Percentiles rank a stretch among this genome's conserved stretches.
These are phyloP conservation scores for Erythrophleum ivorense DNA, from an alignment of 331 rosid genomes.

Conservation along the genomic window DNA sequence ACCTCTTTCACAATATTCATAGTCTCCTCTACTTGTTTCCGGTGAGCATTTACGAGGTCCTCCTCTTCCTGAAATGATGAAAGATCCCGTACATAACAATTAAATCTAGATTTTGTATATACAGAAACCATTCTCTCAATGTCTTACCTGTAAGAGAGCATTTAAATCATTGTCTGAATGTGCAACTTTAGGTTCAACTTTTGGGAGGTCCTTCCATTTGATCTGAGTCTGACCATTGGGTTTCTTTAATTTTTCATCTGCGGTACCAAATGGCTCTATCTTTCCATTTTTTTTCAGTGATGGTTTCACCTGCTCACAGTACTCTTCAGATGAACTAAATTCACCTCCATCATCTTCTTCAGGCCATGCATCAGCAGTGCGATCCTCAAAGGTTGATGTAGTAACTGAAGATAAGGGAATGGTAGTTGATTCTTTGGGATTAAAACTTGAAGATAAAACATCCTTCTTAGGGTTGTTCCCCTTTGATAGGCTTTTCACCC, in stretches of 20 bases:
- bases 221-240: conserved; percentile 70
- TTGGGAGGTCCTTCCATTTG: conserved; percentile 79
- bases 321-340: conserved; percentile 73
- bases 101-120: background rate
- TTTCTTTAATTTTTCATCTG: conserved; percentile 73
- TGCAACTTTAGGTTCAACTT: conserved; percentile 57
- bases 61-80: conserved; percentile 86
- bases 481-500: conserved; percentile 96
- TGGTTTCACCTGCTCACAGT: conserved; percentile 73
- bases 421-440: conserved; percentile 81
- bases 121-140: conserved; percentile 19
- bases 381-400: conserved; percentile 68
- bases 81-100: conserved; percentile 28
- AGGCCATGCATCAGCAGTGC: conserved; percentile 56
- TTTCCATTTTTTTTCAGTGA: conserved; percentile 78
- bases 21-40: conserved; percentile 97
- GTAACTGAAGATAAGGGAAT: conserved; percentile 72
- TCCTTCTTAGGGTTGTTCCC: conserved; percentile 90
- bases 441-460: conserved; percentile 65
- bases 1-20: conserved; percentile 98
- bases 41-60: conserved; percentile 95
- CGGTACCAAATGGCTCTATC: conserved; percentile 58
- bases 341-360: conserved; percentile 77
- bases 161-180: conserved; percentile 79
- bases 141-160: conserved; percentile 84